phyloP scores from a whole-genome alignment of 1,284 basidiomycete genomes.

The Sporisorium sorghi region DNA sequence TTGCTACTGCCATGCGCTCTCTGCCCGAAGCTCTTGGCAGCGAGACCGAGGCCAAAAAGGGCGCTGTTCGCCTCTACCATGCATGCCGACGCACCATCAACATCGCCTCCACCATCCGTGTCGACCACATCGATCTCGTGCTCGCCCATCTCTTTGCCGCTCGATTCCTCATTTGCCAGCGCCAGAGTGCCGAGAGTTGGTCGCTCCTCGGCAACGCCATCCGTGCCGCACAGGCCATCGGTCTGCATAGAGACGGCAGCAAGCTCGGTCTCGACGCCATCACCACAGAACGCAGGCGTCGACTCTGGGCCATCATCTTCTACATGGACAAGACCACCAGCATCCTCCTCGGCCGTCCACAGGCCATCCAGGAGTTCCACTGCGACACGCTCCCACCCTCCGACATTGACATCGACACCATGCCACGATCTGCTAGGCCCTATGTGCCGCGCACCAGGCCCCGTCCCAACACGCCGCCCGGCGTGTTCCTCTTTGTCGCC shows the following conservation, averaged over 20 bases:
- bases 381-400: conserved; percentile 84
- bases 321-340: conserved; percentile 92
- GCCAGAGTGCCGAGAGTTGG: conserved; percentile 92
- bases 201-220: conserved; percentile 92
- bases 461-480: conserved; percentile 74
- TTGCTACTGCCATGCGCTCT: conserved; percentile 87
- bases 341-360: conserved; percentile 84
- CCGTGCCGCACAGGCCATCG: conserved; percentile 91
- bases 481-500: conserved; percentile 86
- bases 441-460: conserved; percentile 39
- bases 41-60: conserved; percentile 57
- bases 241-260: conserved; percentile 89
- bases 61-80: conserved; percentile 71
- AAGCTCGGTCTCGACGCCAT: conserved; percentile 74
- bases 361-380: conserved; percentile 79
- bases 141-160: conserved; percentile 73
- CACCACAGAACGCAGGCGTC: conserved; percentile 86
- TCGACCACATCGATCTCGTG: conserved; percentile 66
- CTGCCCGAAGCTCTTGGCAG: conserved; percentile 78
- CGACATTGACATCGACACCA: conserved; percentile 79
- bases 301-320: conserved; percentile 93
- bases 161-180: conserved; percentile 87
- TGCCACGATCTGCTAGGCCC: conserved; percentile 65
- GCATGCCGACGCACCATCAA: conserved; percentile 74
- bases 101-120: conserved; percentile 60